Evolutionary conservation across 305 asterid genomes (phyloP), one percentile per base, ranked within the genome.

Genomic region (Lippia alba): DNA sequence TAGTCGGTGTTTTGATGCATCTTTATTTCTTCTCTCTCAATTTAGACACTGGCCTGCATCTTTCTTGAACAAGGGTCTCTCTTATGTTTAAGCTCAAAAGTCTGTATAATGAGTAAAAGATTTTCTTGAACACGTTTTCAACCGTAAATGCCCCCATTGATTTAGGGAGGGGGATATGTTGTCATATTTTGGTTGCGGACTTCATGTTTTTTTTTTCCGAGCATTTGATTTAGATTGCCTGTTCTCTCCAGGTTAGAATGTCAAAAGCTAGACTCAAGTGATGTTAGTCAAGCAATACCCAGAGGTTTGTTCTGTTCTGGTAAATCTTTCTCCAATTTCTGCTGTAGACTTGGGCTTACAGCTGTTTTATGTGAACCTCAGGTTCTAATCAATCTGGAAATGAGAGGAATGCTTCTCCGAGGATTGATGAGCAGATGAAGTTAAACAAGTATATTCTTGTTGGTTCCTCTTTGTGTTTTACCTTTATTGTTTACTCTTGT

Each of bases 161-260:
- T 20, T 24, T 15, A 66, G 18, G 61, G 5, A 44, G 33, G 72
- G 41, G 50, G 70, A 24, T 68, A 15, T 68, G 72, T 34, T 63
- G 40, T n/a, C 40, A 41, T 45, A 33, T 61, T 20, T 51, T 74
- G 51, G 9, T 66, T 66, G 6, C 30, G 50, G 63, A 45, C 14
- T 58, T 14, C 56, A 15, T 6, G 56, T 55, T 62, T 16, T 62
- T 55, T 62, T 16, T 68, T 56, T 32, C 24, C 44, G 50, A 24
- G 33, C 51, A 20, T 41, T 65, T 63, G 40, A 50, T 65, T 64
- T 69, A 16, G 39, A 33, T 74, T 64, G 62, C 64, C 30, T 65
- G 64, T 65, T 20, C 46, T 70, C 56, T 82, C 45, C 87, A 89
- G 96, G 79, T 71, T 71, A 72, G 85, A 74, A 67, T 60, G 70